A percentile compares a stretch with the other conserved stretches of the same genome.
These are phyloP conservation scores for Chimonanthus salicifolius DNA, from an alignment of 164 flowering plant species.

Conservation along the genomic window DNA sequence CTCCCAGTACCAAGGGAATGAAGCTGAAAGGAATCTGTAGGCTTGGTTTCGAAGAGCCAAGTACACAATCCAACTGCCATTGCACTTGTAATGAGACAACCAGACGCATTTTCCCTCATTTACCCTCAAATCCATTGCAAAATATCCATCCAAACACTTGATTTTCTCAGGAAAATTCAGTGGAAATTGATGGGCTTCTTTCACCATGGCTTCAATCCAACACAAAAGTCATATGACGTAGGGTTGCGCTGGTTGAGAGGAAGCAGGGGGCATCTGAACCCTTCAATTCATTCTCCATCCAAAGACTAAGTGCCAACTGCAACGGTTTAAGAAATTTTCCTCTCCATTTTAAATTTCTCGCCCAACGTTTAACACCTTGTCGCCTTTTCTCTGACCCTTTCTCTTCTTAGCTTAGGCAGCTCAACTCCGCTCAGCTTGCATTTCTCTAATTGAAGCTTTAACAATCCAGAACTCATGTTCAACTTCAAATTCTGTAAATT, in stretches of 20 bases:
- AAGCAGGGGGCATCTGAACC: not conserved
- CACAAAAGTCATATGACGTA: conserved; percentile 30
- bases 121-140: not conserved
- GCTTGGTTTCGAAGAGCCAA: not conserved
- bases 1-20: conserved; percentile 7
- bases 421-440: conserved; percentile 7
- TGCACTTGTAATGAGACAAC: not conserved
- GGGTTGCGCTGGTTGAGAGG: conserved; percentile 15
- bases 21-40: conserved; percentile 11
- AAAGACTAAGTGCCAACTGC: conserved; percentile 11
- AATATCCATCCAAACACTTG: not conserved
- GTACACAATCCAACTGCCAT: conserved; percentile 12
- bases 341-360: not conserved
- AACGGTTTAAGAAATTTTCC: conserved; percentile 1
- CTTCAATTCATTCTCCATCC: conserved; percentile 17
- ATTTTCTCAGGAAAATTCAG: not conserved
- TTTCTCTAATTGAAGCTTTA: conserved; percentile 4
- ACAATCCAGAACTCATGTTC: no score
- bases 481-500: no score
- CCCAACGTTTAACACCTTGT: not conserved
- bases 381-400: conserved; percentile 20
- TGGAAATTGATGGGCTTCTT: not conserved
- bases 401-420: conserved; percentile 32
- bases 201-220: conserved; percentile 10
- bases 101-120: not conserved